phyloP scores from a whole-genome alignment of 768 basidiomycete species.

The Termitomyces sp. region DNA sequence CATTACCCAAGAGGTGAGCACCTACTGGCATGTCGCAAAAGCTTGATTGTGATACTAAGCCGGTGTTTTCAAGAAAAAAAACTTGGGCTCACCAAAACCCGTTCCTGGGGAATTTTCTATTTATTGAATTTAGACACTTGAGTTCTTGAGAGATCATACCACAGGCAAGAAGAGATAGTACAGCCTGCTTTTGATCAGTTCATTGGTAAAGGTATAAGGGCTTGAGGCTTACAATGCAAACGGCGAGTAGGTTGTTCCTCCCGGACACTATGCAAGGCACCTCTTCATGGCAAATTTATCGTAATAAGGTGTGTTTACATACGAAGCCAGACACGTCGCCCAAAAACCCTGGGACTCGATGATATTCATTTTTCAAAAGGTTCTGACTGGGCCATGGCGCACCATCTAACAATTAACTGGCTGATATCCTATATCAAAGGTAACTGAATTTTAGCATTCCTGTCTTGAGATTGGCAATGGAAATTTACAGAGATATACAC shows the following conservation, averaged over 20 bases:
- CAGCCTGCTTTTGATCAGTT: background rate
- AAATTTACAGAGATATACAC: no score
- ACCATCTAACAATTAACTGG: no score
- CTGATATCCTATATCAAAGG: no score
- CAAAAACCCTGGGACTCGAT: background rate
- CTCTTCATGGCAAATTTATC: no score
- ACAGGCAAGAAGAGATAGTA: background rate
- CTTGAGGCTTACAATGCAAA: background rate
- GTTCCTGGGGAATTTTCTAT: background rate
- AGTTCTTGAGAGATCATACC: background rate
- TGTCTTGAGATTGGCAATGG: no score
- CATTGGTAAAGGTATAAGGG: background rate
- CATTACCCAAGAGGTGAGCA: background rate
- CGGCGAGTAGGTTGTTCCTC: background rate
- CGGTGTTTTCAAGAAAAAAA: background rate
- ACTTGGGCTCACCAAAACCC: background rate
- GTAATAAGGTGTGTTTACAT: background rate
- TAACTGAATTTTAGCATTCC: no score
- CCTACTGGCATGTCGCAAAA: background rate
- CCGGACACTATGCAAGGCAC: background rate
- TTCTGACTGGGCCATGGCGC: no score
- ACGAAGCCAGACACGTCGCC: background rate
- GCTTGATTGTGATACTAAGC: background rate
- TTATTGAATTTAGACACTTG: background rate
- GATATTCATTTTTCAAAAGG: background rate